Conservation (phyloP, 768 basidiomycete species). For the Pisolithus tinctorius region DNA sequence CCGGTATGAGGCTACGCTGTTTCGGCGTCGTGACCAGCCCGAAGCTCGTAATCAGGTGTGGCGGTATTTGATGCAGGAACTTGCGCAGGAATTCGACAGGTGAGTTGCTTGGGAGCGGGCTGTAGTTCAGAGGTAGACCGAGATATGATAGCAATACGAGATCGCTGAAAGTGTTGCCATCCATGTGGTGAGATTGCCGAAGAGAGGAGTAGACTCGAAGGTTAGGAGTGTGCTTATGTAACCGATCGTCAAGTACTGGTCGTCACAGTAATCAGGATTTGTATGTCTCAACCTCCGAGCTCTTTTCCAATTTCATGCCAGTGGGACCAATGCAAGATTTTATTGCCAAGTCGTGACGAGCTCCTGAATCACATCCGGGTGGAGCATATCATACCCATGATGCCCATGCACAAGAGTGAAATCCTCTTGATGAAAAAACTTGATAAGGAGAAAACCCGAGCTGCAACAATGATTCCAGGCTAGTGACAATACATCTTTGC, state of each 20-base stretch:
- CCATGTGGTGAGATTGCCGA: conserved; percentile 4
- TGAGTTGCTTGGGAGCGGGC: conserved; percentile 49
- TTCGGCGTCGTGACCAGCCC: conserved; percentile 46
- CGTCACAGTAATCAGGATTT: no score
- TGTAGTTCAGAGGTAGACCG: conserved; percentile 50
- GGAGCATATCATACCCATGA: conserved; percentile 39
- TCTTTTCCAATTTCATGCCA: conserved; percentile 27
- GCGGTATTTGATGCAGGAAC: conserved; percentile 61
- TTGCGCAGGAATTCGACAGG: conserved; percentile 59
- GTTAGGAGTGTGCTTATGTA: neutral
- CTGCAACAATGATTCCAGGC: conserved; percentile 14
- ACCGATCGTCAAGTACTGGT: neutral
- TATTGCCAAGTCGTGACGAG: conserved; percentile 31
- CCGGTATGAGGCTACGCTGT: conserved; percentile 54
- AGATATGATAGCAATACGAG: conserved; percentile 40
- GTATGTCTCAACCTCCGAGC: conserved; percentile 8
- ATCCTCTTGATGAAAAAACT: conserved; percentile 32
- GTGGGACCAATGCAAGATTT: conserved; percentile 49
- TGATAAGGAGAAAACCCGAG: conserved; percentile 31
- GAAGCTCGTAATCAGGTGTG: conserved; percentile 46
- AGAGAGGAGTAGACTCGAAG: neutral
- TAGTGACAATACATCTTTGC: conserved; percentile 5
- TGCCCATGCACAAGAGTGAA: conserved; percentile 40
- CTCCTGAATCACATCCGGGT: conserved; percentile 41
- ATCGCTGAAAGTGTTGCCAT: conserved; percentile 11